Evolutionary conservation across 1,284 basidiomycete genomes (phyloP), one percentile per base, ranked within the genome.

Genomic region (Cryptococcus floricola): DNA sequence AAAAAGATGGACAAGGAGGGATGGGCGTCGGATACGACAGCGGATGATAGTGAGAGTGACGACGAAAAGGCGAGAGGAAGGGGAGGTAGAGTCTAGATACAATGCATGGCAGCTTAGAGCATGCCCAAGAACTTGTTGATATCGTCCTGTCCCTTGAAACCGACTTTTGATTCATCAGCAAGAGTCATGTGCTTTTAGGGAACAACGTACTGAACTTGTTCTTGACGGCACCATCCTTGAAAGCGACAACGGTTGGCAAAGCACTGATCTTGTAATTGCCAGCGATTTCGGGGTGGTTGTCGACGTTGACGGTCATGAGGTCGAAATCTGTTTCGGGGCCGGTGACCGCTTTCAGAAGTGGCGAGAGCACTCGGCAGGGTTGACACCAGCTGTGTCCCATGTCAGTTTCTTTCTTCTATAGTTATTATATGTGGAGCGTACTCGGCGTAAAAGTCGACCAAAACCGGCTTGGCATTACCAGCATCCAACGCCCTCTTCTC

Each of bases 391-490:
- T 77, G 52, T 12, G 2, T 12, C 39, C 14, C 18, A 19, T 43
- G 39, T 50, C 48, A 50, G 51, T 44, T 54, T 5, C 16, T 9
- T 18, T 10, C 5, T 14, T 12, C 4, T 28, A 27, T 6, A 43
- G 18, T 23, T 14, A 39, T 16, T 12, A 39, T 19, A 28, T 38
- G 41, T 31, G 19, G 18, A 66, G 2, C 73, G 62, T 54, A 74
- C 73, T 62, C 61, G 39, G 75, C 75, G 53, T 72, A 76, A 60
- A 77, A 77, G 61, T 77, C 73, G n/a, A 77, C 74, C 6, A 77
- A 61, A 34, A 76, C 63, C 3, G 70, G 69, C 59, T 73, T 74
- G 28, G 63, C 43, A 37, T 50, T 53, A 5, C 57, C 37, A 18
- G 51, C 55, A 16, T 69, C 68, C 34, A 65, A 39, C 7, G 56